Conservation (phyloP, 495 filamentous ascomycete species). For the Mycothermus thermophilus region DNA sequence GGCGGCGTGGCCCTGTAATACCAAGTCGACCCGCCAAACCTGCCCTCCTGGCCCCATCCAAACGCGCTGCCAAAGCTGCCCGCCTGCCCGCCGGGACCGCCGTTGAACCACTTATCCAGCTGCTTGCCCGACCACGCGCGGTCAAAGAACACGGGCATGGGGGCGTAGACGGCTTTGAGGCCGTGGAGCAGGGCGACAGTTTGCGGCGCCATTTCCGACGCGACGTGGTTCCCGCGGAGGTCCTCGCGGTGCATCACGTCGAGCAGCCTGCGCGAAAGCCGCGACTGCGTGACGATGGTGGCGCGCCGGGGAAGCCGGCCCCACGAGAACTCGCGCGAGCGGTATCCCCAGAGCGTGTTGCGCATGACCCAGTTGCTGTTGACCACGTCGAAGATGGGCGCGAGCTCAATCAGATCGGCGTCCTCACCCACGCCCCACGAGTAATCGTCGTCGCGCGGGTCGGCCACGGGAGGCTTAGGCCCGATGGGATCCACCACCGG, state of each 20-base stretch:
- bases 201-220: conserved; percentile 55
- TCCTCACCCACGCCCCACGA: conserved; percentile 64
- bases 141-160: conserved; percentile 59
- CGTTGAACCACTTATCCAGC: conserved; percentile 49
- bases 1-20: conserved; percentile 41
- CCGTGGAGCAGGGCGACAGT: conserved; percentile 56
- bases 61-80: conserved; percentile 36
- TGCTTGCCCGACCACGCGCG: conserved; percentile 41
- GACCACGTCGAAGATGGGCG: conserved; percentile 55
- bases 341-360: conserved; percentile 48
- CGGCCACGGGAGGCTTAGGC: conserved; percentile 39
- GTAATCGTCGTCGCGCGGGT: conserved; percentile 46
- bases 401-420: conserved; percentile 58
- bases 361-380: conserved; percentile 49
- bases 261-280: conserved; percentile 48
- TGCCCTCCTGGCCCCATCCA: conserved; percentile 37
- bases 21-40: conserved; percentile 46
- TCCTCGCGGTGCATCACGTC: conserved; percentile 52
- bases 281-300: conserved; percentile 51
- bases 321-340: conserved; percentile 31
- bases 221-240: conserved; percentile 44
- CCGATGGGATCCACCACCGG: conserved; percentile 44
- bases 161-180: conserved; percentile 53
- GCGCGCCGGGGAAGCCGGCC: conserved; percentile 47
- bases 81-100: conserved; percentile 33